phyloP scores from a whole-genome alignment of 2,329 filamentous ascomycete genomes.

The Monosporascus sp. region DNA sequence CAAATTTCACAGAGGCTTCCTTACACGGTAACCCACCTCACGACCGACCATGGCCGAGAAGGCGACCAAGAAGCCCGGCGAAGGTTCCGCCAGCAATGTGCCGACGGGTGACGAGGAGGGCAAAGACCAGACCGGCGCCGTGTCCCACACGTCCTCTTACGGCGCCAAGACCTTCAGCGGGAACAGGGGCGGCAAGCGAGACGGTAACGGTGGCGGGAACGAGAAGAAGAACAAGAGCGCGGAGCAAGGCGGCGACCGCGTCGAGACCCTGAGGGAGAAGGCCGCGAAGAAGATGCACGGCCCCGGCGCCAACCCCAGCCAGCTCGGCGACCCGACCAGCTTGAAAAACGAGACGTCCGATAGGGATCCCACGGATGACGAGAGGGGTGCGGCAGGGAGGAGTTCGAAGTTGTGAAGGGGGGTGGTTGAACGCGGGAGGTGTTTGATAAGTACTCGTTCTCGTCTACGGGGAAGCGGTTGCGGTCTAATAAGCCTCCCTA shows the following conservation, averaged over 20 bases:
- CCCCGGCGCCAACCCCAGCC: slow-evolving; percentile 16
- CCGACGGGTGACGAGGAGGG: slow-evolving; percentile 23
- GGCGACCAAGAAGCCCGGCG: slow-evolving; percentile 22
- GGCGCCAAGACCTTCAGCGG: neutral
- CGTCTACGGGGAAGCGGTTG: no score
- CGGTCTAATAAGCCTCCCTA: no score
- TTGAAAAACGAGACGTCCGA: slow-evolving; percentile 16
- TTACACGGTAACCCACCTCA: no score
- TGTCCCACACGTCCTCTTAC: neutral
- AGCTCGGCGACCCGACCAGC: slow-evolving; percentile 19
- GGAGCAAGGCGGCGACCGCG: neutral
- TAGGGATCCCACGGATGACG: slow-evolving; percentile 9
- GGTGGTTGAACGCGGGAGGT: no score
- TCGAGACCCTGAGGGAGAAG: slow-evolving; percentile 15
- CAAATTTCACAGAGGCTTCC: no score
- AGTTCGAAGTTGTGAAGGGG: slow-evolving; percentile 20
- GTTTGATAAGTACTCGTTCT: no score
- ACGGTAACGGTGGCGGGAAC: neutral
- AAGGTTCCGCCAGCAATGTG: slow-evolving; percentile 4
- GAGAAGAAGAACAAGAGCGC: neutral
- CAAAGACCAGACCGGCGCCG: slow-evolving; percentile 1
- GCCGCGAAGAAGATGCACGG: slow-evolving; percentile 15
- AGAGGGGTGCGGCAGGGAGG: slow-evolving; percentile 12
- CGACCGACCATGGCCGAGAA: slow-evolving; percentile 18
- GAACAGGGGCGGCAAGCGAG: neutral